Percentiles rank a stretch among this genome's conserved stretches.
Evolutionary conservation across 176 grass and related monocot species (phyloP).

Genomic region (Tillandsia fasciculata): DNA sequence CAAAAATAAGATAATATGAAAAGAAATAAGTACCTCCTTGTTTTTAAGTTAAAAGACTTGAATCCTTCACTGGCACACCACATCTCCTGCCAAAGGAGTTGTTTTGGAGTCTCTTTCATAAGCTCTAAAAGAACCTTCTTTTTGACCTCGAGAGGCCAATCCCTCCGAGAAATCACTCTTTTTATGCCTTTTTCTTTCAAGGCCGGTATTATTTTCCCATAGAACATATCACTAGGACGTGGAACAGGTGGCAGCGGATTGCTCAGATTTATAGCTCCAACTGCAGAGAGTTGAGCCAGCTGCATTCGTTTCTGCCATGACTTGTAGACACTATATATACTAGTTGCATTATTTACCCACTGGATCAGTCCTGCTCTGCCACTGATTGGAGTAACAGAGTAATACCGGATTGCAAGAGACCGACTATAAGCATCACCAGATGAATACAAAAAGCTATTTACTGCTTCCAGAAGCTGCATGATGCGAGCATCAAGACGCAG

Average conservation of each 20-base stretch:
- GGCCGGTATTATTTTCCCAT: constrained; percentile 98
- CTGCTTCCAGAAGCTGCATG: constrained; percentile 87
- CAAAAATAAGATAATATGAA: constrained; percentile 13
- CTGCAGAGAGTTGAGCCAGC: constrained; percentile 63
- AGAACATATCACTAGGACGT: constrained; percentile 95
- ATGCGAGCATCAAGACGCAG: constrained; percentile 94
- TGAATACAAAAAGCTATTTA: constrained; percentile 70
- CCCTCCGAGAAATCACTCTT: constrained; percentile 94
- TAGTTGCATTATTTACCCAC: constrained; percentile 94
- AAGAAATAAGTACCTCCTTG: constrained; percentile 55
- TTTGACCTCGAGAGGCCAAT: constrained; percentile 96
- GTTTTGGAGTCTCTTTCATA: constrained; percentile 89
- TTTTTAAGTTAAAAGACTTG: constrained; percentile 80
- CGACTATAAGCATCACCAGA: constrained; percentile 47
- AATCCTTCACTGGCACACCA: constrained; percentile 98
- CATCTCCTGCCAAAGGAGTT: constrained; percentile 91
- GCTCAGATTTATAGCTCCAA: constrained; percentile 38
- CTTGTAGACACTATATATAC: constrained; percentile 97
- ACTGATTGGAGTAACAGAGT: constrained; percentile 93
- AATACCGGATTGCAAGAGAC: constrained; percentile 66
- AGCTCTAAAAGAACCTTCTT: constrained; percentile 89
- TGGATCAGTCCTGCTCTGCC: constrained; percentile 86
- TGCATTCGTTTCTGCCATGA: constrained; percentile 80
- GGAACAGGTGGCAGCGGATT: constrained; percentile 66
- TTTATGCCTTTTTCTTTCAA: constrained; percentile 98